phyloP scores from a whole-genome alignment of 805 yeast species.

The Saccharomycopsis amapae region DNA sequence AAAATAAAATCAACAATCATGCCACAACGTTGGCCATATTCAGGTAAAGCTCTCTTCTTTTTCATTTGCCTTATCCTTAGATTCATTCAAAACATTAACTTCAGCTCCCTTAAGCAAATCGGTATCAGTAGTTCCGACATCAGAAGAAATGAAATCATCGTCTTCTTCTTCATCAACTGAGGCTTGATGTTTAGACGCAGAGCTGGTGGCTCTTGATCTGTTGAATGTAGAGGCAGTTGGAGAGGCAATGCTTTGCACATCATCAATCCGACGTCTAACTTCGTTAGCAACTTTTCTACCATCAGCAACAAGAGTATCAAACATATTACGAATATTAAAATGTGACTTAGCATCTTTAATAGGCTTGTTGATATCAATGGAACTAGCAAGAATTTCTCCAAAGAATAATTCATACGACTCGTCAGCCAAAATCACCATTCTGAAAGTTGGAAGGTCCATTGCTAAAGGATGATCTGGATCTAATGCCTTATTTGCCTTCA shows the following conservation, averaged over 20 bases:
- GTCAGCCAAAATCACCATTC: conserved; percentile 92
- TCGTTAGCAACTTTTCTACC: conserved; percentile 88
- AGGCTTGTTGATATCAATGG: conserved; percentile 59
- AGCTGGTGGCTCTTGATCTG: background rate
- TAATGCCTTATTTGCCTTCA: conserved; percentile 69
- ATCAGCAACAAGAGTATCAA: conserved; percentile 86
- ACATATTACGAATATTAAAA: conserved; percentile 72
- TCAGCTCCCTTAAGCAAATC: conserved; percentile 18
- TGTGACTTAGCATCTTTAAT: conserved; percentile 38
- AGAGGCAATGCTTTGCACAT: conserved; percentile 37
- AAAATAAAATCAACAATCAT: too few relatives aligned
- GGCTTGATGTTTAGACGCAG: background rate
- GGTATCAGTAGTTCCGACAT: conserved; percentile 12
- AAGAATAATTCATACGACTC: conserved; percentile 88
- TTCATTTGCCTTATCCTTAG: background rate
- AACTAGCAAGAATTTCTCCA: conserved; percentile 54
- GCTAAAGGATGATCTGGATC: conserved; percentile 73
- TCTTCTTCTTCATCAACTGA: conserved; percentile 18
- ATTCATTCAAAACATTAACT: conserved; percentile 13
- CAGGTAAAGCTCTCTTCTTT: background rate
- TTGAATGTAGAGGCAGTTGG: conserved; percentile 2
- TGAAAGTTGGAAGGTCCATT: conserved; percentile 76
- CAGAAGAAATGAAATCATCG: conserved; percentile 12
- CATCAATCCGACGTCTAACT: conserved; percentile 82
- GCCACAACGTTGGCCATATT: background rate